Conservation (phyloP, 352 stramenopile genomes). For the Achlya hypogyna region DNA sequence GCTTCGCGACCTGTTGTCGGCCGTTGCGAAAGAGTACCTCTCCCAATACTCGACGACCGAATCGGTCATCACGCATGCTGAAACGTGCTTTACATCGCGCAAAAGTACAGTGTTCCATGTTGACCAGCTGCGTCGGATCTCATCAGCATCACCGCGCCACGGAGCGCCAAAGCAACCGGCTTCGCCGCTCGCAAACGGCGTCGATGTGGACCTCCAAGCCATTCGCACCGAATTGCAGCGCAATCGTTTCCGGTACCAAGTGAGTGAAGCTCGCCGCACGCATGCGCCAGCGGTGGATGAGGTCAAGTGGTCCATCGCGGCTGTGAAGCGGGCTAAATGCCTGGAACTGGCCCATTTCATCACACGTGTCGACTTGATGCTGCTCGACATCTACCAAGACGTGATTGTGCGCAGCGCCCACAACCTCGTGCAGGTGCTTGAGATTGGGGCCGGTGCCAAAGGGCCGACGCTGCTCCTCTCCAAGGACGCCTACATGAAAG, state of each 20-base stretch:
- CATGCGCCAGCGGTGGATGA: neutral
- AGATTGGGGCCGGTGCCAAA: conserved; percentile 30
- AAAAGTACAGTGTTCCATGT: conserved; percentile 13
- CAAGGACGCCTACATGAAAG: conserved; percentile 25
- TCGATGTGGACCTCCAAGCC: conserved; percentile 29
- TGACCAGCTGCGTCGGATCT: conserved; percentile 7
- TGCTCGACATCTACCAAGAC: conserved; percentile 34
- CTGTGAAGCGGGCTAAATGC: conserved; percentile 50
- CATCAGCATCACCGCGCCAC: conserved; percentile 23
- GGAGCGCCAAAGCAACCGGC: conserved; percentile 20
- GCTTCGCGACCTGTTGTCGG: neutral
- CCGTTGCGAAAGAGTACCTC: neutral
- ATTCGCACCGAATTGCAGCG: conserved; percentile 10
- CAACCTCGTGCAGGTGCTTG: conserved; percentile 32
- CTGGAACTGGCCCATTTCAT: conserved; percentile 46
- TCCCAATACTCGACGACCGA: conserved; percentile 12
- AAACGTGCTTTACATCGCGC: neutral
- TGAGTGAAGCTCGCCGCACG: neutral
- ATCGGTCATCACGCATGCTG: conserved; percentile 9
- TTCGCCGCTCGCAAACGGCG: conserved; percentile 23
- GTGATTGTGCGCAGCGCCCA: conserved; percentile 36
- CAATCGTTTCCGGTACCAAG: neutral
- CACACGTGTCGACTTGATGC: conserved; percentile 43
- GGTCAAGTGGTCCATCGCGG: conserved; percentile 47
- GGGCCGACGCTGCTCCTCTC: conserved; percentile 28